Evolutionary conservation across 495 filamentous ascomycete species (phyloP), one percentile per base, ranked within the genome.

Genomic region (Melanomma pulvis-pyrius): DNA sequence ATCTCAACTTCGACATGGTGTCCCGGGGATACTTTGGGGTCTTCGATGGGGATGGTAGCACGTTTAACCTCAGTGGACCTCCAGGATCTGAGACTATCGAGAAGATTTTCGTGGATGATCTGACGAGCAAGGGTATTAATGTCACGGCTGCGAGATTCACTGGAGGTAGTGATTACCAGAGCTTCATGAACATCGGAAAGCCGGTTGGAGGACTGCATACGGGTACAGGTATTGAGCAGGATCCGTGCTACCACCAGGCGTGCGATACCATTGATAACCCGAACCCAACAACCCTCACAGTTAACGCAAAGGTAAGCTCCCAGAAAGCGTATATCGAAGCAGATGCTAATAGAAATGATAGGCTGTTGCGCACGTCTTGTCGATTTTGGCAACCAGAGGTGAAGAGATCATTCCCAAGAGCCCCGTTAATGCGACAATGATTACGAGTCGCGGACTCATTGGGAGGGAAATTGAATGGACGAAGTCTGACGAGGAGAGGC

Each of bases 1-100:
- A 90, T 72, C 85, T 91, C 68, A 90, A 92, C 78, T 89, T 90
- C 67, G 89, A 92, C 76, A 92, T 91, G 89, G 87, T 90, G 59
- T 85, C 81, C 17, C 89, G 88, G 48, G 90, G 91, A 78, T 91
- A 85, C 71, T 81, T 85, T 70, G 83, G 82, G 71, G 82, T 90
- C 75, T 90, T 89, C 72, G 89, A 92, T 73, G 89, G 89, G 48
- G 86, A 90, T 66, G 89, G 89, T 48, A 78, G 73, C 51, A 71
- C 82, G 19, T 90, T 84, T 77, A 86, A 86, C 76, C 62, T 80
- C 25, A 81, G 80, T 13, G 88, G 87, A 11, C 87, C 89, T 0
- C 63, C 83, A 0, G 89, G 89, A 0, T 89, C 85, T 30, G 88
- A 80, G 44, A 74, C 84, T 48, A 85, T 85, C 51, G 86, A 91